These are phyloP conservation scores for Xanthoparmelia taractica DNA, from an alignment of 495 filamentous ascomycete genomes.

Conservation along the genomic window DNA sequence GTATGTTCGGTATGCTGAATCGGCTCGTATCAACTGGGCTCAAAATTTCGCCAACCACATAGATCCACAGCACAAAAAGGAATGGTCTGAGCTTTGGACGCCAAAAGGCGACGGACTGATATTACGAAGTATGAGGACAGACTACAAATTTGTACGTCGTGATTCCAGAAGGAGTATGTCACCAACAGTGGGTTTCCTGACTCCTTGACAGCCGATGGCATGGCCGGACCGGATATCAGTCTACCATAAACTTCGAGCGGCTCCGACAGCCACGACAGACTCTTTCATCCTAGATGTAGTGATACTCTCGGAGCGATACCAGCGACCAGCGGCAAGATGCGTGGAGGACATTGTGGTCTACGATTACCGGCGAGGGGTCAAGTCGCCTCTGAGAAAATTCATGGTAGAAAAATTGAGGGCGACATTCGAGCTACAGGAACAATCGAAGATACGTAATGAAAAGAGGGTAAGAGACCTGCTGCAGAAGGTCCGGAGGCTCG, in stretches of 20 bases:
- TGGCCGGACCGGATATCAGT: constrained; percentile 83
- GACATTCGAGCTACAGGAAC: constrained; percentile 61
- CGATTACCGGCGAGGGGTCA: constrained; percentile 58
- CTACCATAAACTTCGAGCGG: constrained; percentile 69
- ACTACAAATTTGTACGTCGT: constrained; percentile 80
- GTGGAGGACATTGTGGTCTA: constrained; percentile 80
- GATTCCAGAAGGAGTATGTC: neutral
- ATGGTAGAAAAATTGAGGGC: constrained; percentile 57
- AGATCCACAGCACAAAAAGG: constrained; percentile 54
- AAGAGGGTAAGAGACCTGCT: constrained; percentile 49
- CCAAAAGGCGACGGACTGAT: constrained; percentile 67
- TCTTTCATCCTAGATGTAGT: constrained; percentile 52
- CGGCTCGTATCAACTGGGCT: constrained; percentile 75
- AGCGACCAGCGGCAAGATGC: constrained; percentile 68
- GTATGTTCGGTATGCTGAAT: constrained; percentile 81
- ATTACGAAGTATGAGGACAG: constrained; percentile 67
- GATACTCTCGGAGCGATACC: constrained; percentile 72
- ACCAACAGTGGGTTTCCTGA: neutral
- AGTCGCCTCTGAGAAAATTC: constrained; percentile 53
- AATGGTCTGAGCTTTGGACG: constrained; percentile 66
- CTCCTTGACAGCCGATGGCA: constrained; percentile 62
- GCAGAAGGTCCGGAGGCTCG: constrained; percentile 50
- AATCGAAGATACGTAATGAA: constrained; percentile 42
- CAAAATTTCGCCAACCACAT: constrained; percentile 63
- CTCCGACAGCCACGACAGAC: constrained; percentile 41